phyloP scores from a whole-genome alignment of 805 yeast species.

The Metschnikowia aberdeeniae region DNA sequence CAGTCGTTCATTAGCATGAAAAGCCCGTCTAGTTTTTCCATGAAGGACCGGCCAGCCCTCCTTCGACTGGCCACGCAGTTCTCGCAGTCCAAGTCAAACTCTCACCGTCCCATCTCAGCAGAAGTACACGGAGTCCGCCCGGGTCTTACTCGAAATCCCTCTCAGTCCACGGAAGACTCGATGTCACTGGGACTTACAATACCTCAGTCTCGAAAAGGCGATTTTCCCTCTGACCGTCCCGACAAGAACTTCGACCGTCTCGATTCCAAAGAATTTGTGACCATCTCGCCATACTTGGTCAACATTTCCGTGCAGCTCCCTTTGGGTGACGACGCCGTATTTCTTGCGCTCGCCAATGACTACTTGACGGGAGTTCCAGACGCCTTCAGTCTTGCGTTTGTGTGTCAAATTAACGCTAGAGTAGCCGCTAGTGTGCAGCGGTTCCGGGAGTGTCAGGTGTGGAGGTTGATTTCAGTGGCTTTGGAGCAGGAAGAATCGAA shows the following conservation, averaged over 20 bases:
- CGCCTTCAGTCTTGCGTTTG: slow-evolving; percentile 48
- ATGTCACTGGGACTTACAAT: slow-evolving; percentile 12
- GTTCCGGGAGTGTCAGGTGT: slow-evolving; percentile 56
- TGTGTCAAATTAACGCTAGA: slow-evolving; percentile 54
- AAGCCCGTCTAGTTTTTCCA: slow-evolving; percentile 2
- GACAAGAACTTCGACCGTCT: slow-evolving; percentile 9
- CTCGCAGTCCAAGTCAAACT: slow-evolving; percentile 20
- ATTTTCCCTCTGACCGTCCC: slow-evolving; percentile 12
- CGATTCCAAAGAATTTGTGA: slow-evolving; percentile 1
- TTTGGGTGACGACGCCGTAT: slow-evolving; percentile 38
- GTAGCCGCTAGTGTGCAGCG: slow-evolving; percentile 50
- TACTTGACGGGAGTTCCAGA: slow-evolving; percentile 46
- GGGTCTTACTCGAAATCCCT: slow-evolving; percentile 27
- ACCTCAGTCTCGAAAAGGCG: slow-evolving; percentile 4
- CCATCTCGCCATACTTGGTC: slow-evolving; percentile 22
- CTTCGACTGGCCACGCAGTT: slow-evolving; percentile 12
- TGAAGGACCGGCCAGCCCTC: slow-evolving; percentile 12
- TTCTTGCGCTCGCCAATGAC: slow-evolving; percentile 47
- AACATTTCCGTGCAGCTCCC: slow-evolving; percentile 43
- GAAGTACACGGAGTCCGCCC: slow-evolving; percentile 22
- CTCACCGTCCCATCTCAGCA: slow-evolving; percentile 11
- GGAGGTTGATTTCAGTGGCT: slow-evolving; percentile 55
- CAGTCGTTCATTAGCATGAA: slow-evolving; percentile 1
- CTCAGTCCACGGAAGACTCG: slow-evolving; percentile 37
- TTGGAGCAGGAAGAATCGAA: slow-evolving; percentile 32